phyloP scores from a whole-genome alignment of 768 basidiomycete genomes.

The Rhodotorula graminis region DNA sequence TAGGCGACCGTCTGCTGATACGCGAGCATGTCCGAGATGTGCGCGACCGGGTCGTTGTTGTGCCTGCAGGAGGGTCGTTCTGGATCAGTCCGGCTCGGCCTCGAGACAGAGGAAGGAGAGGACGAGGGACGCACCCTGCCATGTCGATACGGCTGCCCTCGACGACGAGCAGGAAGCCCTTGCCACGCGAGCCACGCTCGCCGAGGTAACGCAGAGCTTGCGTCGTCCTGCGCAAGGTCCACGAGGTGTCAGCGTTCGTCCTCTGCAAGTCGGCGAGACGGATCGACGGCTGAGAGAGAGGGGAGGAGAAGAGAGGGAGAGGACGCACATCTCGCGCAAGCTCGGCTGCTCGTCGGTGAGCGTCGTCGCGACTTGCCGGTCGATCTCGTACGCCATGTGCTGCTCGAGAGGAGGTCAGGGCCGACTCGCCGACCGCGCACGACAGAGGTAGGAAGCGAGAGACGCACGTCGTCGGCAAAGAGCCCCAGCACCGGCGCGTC shows the following conservation, averaged over 20 bases:
- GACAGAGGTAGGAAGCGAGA: background rate
- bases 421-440: too few species aligned
- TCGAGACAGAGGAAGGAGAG: background rate
- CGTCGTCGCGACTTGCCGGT: slow-evolving; percentile 31
- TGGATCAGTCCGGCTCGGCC: too few species aligned
- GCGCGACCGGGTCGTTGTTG: slow-evolving; percentile 34
- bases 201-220: slow-evolving; percentile 40
- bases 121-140: slow-evolving; percentile 18
- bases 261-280: too few species aligned
- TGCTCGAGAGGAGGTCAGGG: background rate
- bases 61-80: background rate
- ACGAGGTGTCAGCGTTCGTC: too few species aligned
- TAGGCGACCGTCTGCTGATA: slow-evolving; percentile 41
- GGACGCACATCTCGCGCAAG: slow-evolving; percentile 41
- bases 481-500: slow-evolving; percentile 38
- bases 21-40: slow-evolving; percentile 40
- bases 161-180: slow-evolving; percentile 44
- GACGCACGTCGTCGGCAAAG: slow-evolving; percentile 34
- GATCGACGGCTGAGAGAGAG: background rate
- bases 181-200: background rate
- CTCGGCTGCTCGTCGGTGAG: slow-evolving; percentile 36
- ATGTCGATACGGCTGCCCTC: slow-evolving; percentile 43
- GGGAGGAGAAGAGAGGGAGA: background rate
- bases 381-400: slow-evolving; percentile 44
- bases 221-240: slow-evolving; percentile 18